Evolutionary conservation across 2,329 filamentous ascomycete species (phyloP).

Genomic region (Aspergillaceae sp.): DNA sequence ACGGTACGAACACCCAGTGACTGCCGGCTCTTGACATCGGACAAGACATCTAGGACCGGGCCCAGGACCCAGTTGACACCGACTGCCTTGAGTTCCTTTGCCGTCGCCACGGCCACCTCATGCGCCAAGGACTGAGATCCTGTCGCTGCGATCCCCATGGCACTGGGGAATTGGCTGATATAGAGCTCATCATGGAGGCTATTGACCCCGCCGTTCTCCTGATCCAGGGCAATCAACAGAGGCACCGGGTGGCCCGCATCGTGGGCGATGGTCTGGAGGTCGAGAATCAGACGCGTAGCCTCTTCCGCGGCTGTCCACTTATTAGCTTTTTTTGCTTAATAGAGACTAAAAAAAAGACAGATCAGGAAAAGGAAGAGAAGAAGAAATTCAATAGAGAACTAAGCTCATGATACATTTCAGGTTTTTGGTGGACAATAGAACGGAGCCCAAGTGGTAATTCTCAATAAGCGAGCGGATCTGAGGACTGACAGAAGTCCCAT

Average conservation of each 20-base stretch:
- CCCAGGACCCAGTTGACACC: conserved; percentile 95
- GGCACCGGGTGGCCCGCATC: conserved; percentile 84
- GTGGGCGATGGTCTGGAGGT: conserved; percentile 85
- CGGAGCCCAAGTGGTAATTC: conserved; percentile 72
- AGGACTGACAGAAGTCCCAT: conserved; percentile 54
- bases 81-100: conserved; percentile 82
- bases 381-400: conserved; percentile 22
- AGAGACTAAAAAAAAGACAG: background rate
- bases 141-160: conserved; percentile 93
- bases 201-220: conserved; percentile 97
- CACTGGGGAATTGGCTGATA: conserved; percentile 91
- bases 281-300: conserved; percentile 76
- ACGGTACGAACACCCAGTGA: conserved; percentile 81
- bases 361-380: conserved; percentile 1
- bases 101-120: conserved; percentile 84
- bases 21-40: conserved; percentile 75
- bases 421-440: conserved; percentile 60
- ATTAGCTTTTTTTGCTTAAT: conserved; percentile 20
- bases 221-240: conserved; percentile 81
- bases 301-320: conserved; percentile 68
- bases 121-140: conserved; percentile 78
- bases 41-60: conserved; percentile 86
- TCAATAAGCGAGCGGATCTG: conserved; percentile 56
- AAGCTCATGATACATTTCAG: conserved; percentile 47
- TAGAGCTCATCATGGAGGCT: conserved; percentile 93